Evolutionary conservation across 1,284 basidiomycete species (phyloP).

Genomic region (Macrocystidia cucumis): DNA sequence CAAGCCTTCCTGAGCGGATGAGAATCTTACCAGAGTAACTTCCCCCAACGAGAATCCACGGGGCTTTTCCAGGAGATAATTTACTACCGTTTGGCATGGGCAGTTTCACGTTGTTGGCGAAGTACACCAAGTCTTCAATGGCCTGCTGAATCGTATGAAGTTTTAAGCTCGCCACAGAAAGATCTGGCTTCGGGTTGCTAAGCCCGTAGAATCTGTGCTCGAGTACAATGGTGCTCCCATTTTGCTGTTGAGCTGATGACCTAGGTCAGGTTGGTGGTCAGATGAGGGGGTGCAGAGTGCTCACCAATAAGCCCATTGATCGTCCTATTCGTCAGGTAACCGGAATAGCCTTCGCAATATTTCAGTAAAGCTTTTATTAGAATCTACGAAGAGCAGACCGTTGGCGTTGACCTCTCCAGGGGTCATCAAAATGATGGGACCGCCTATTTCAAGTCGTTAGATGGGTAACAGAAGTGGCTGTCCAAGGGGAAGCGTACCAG

Average conservation of each 20-base stretch:
- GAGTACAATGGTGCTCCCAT: constrained; percentile 50
- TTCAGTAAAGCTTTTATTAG: not conserved
- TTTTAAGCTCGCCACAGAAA: constrained; percentile 49
- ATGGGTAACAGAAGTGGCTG: not conserved
- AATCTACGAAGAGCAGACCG: constrained; percentile 12
- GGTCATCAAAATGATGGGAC: constrained; percentile 59
- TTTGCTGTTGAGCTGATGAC: constrained; percentile 51
- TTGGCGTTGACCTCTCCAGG: constrained; percentile 33
- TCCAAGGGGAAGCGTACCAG: constrained; percentile 24
- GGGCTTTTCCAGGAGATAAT: constrained; percentile 47
- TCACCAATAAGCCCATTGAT: constrained; percentile 52
- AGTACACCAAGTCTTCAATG: constrained; percentile 65
- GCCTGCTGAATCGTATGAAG: constrained; percentile 66
- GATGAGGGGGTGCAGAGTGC: constrained; percentile 2
- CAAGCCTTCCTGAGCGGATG: not conserved
- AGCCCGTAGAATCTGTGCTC: constrained; percentile 42
- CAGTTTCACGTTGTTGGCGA: constrained; percentile 56
- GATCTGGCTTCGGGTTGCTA: constrained; percentile 50
- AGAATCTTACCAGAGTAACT: constrained; percentile 42
- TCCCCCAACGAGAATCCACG: constrained; percentile 68
- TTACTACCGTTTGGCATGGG: constrained; percentile 59
- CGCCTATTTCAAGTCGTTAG: constrained; percentile 32
- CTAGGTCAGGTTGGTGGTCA: not conserved
- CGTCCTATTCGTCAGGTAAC: constrained; percentile 57
- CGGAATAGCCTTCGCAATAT: constrained; percentile 32